Evolutionary conservation across 441 rosid genomes (phyloP), one percentile per base, ranked within the genome.

Genomic region (Syzygium malaccense): DNA sequence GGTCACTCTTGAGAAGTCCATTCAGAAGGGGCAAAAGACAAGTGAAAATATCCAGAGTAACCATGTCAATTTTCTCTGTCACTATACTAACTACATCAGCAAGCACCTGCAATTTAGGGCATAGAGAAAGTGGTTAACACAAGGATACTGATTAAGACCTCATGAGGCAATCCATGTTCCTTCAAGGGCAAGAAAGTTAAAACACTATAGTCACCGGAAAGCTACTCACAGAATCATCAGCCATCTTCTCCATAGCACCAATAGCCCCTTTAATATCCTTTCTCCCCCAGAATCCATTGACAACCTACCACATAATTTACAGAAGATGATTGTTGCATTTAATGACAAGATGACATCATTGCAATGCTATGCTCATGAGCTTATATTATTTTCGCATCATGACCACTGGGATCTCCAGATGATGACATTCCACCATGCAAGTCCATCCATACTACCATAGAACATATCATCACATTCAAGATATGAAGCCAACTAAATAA

Each of bases 221-320:
- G 86, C 51, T 37, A 71, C 97, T 92, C 93, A 97, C 99, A 91
- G 95, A 94, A 92, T 96, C 91, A 92, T 98, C 99, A 88, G 98
- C 98, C 99, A 98, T 97, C 94, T 96, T 98, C 92, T 95, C 99
- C 93, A 96, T 92, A 66, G 95, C 95, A 90, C 93, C 89, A 89
- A 98, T 94, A 51, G 96, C 94, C 86, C 96, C 97, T 91, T 93
- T 98, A 30, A 96, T 86, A 91, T 96, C 98, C 88, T 93, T 94
- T 91, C 99, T 94, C 91, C 94, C 97, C 99, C 99, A 97, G 91
- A 92, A 95, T 93, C 98, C 94, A 89, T 93, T 93, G 88, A 98
- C 98, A 68, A 91, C 97, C 99, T 98, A 91, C 88, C 93, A 68
- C 45, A 37, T 78, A 55, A 90, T 64, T 84, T 37, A 48, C 51